These are phyloP conservation scores for Apostasia shenzhenica DNA, from an alignment of 106 monocot species.

Conservation along the genomic window DNA sequence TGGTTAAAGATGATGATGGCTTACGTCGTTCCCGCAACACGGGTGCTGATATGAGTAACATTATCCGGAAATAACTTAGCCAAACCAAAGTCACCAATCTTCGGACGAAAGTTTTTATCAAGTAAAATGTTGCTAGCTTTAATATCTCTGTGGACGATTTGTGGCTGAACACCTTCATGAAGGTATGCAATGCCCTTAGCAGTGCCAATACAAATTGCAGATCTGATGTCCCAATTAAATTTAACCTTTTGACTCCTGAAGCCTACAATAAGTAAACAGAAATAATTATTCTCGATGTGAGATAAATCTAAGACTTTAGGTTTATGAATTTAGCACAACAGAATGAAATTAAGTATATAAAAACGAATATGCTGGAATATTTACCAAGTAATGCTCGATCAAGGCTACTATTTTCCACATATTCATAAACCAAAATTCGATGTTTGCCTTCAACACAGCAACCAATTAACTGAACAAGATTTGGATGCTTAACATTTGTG, in stretches of 20 bases:
- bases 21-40: slow-evolving; percentile 64
- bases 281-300: too few relatives aligned
- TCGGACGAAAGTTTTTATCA: slow-evolving; percentile 35
- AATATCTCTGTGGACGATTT: slow-evolving; percentile 71
- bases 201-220: slow-evolving; percentile 42
- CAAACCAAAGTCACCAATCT: slow-evolving; percentile 69
- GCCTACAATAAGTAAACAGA: slow-evolving; percentile 16
- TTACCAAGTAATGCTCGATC: slow-evolving; percentile 35
- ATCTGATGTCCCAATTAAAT: slow-evolving; percentile 36
- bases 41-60: slow-evolving; percentile 63
- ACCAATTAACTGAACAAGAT: slow-evolving; percentile 53
- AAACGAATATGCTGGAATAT: too few relatives aligned
- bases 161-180: slow-evolving; percentile 52
- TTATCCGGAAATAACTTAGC: slow-evolving; percentile 64
- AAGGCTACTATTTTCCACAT: slow-evolving; percentile 36
- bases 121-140: slow-evolving; percentile 13
- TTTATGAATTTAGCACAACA: too few relatives aligned
- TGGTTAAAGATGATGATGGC: neutral
- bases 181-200: slow-evolving; percentile 56
- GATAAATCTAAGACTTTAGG: too few relatives aligned
- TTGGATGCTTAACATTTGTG: slow-evolving; percentile 44
- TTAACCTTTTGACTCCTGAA: slow-evolving; percentile 7
- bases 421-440: slow-evolving; percentile 48
- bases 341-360: too few relatives aligned
- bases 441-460: slow-evolving; percentile 34